phyloP scores from a whole-genome alignment of 768 basidiomycete genomes.

The Astraeus odoratus region DNA sequence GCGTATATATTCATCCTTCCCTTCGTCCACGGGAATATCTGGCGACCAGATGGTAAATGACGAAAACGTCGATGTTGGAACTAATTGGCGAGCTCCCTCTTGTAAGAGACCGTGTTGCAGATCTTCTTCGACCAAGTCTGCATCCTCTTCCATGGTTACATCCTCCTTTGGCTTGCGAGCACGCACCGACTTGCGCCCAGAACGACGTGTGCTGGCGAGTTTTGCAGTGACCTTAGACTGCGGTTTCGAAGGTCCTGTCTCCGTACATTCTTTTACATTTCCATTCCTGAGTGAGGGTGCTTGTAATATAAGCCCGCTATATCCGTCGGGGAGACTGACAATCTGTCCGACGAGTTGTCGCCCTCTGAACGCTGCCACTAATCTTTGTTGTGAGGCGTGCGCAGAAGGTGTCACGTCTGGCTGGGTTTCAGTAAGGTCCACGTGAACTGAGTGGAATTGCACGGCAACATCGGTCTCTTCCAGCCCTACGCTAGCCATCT shows the following conservation, averaged over 20 bases:
- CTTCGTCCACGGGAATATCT: constrained; percentile 64
- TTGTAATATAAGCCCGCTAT: constrained; percentile 56
- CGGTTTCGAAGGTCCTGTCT: constrained; percentile 1
- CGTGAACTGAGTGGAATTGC: not conserved
- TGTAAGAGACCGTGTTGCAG: not conserved
- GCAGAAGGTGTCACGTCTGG: not conserved
- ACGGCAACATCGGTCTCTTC: not conserved
- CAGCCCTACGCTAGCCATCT: constrained; percentile 1
- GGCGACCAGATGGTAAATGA: constrained; percentile 72
- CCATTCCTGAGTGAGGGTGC: constrained; percentile 13
- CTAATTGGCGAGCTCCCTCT: constrained; percentile 29
- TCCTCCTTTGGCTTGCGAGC: constrained; percentile 23
- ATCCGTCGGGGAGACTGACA: constrained; percentile 58
- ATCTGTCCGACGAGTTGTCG: constrained; percentile 63
- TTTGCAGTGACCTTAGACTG: constrained; percentile 7
- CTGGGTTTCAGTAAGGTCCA: not conserved
- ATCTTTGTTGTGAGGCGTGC: constrained; percentile 11
- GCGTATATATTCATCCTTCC: constrained; percentile 64
- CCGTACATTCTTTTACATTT: constrained; percentile 10
- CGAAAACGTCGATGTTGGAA: constrained; percentile 49
- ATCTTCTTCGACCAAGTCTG: constrained; percentile 17
- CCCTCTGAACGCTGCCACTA: constrained; percentile 67
- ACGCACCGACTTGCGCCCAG: constrained; percentile 16
- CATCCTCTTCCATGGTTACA: constrained; percentile 18
- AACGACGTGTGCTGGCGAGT: constrained; percentile 5